Conservation (phyloP, 2,329 filamentous ascomycete genomes). For the Stemphylium lycopersici region DNA sequence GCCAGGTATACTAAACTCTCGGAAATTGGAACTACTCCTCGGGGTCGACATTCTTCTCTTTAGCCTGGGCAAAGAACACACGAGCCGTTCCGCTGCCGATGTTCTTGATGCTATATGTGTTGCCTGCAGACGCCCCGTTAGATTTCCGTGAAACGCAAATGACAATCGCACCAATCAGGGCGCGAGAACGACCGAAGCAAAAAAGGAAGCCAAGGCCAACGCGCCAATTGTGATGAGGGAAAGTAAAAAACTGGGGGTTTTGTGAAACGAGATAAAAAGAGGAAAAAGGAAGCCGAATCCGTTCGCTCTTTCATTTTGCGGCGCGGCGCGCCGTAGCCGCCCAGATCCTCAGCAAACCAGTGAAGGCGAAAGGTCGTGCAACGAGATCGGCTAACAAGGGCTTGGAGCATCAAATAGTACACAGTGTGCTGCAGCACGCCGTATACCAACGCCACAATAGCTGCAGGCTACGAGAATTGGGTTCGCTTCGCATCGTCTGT, state of each 20-base stretch:
- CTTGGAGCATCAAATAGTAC: slow-evolving; percentile 24
- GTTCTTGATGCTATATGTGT: slow-evolving; percentile 91
- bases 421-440: slow-evolving; percentile 24
- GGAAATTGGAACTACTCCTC: slow-evolving; percentile 10
- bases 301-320: background rate
- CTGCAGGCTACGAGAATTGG: slow-evolving; percentile 22
- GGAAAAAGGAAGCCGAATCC: background rate
- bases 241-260: background rate
- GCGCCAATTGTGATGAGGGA: background rate
- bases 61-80: slow-evolving; percentile 92
- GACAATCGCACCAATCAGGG: background rate
- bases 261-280: background rate
- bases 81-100: slow-evolving; percentile 73
- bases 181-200: background rate
- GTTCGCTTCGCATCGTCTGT: slow-evolving; percentile 1
- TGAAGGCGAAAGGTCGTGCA: slow-evolving; percentile 19
- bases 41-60: slow-evolving; percentile 54
- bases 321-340: slow-evolving; percentile 19
- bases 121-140: slow-evolving; percentile 63
- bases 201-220: background rate
- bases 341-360: background rate
- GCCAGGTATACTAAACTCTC: too few species aligned
- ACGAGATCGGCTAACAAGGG: slow-evolving; percentile 13
- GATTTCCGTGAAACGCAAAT: slow-evolving; percentile 7
- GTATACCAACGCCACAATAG: slow-evolving; percentile 24